These are phyloP conservation scores for Boeremia lycopersici DNA, from an alignment of 2,329 filamentous ascomycete species.

Conservation along the genomic window DNA sequence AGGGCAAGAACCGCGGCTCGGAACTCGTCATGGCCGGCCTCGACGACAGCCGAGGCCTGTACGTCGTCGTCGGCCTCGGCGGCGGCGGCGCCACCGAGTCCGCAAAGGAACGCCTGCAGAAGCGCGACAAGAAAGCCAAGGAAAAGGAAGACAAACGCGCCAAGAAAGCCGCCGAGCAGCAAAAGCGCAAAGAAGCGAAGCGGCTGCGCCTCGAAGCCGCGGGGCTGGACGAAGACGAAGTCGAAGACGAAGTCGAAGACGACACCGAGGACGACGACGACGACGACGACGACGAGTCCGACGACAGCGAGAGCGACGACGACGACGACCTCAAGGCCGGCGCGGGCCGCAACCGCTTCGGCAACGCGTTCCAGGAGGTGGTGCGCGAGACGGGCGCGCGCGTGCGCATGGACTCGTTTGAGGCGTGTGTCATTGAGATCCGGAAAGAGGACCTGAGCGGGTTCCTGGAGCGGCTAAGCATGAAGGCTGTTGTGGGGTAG, in stretches of 20 bases:
- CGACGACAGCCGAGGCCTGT: constrained; percentile 85
- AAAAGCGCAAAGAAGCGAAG: constrained; percentile 61
- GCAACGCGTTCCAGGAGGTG: constrained; percentile 93
- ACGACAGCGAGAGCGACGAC: constrained; percentile 58
- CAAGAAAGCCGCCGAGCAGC: constrained; percentile 66
- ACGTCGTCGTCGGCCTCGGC: constrained; percentile 90
- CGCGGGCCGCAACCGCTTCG: constrained; percentile 86
- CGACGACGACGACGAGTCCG: constrained; percentile 58
- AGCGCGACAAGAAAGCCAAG: constrained; percentile 69
- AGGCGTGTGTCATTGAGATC: constrained; percentile 97
- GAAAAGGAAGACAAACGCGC: constrained; percentile 52
- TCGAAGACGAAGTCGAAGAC: constrained; percentile 54
- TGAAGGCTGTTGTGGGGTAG: constrained; percentile 77
- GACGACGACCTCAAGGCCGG: constrained; percentile 68
- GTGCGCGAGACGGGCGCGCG: constrained; percentile 87
- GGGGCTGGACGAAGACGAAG: constrained; percentile 66
- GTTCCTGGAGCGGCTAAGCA: constrained; percentile 89
- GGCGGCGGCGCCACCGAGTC: constrained; percentile 76
- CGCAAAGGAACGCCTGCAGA: constrained; percentile 64
- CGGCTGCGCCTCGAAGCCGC: constrained; percentile 51
- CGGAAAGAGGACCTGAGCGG: constrained; percentile 90
- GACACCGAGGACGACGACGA: constrained; percentile 54
- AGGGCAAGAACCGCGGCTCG: constrained; percentile 73
- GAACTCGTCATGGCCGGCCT: constrained; percentile 90
- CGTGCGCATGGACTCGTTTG: constrained; percentile 93